Conservation (phyloP, 2,329 filamentous ascomycete genomes). For the Cytospora piceicola region DNA sequence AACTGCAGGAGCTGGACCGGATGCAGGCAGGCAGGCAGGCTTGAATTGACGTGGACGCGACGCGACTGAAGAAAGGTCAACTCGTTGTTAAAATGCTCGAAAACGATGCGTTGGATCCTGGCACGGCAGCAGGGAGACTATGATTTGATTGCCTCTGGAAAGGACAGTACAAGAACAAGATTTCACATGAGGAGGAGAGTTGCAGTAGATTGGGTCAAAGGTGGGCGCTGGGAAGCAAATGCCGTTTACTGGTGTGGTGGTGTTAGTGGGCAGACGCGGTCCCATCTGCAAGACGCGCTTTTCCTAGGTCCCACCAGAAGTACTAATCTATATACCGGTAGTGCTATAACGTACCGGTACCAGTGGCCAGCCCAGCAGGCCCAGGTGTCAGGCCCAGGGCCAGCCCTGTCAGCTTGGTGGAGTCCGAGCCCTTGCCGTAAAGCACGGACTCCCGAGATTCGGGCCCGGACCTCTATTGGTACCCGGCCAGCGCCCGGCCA, state of each 20-base stretch:
- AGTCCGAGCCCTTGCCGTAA: neutral
- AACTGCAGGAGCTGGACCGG: neutral
- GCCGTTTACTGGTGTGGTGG: slow-evolving; percentile 3
- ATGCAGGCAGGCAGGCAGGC: slow-evolving; percentile 21
- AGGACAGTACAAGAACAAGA: neutral
- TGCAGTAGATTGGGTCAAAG: neutral
- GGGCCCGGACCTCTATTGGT: neutral
- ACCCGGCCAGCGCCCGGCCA: neutral
- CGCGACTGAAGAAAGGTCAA: slow-evolving; percentile 16
- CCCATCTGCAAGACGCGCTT: slow-evolving; percentile 10
- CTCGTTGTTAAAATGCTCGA: slow-evolving; percentile 22
- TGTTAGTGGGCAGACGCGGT: slow-evolving; percentile 12
- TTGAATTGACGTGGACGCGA: slow-evolving; percentile 27
- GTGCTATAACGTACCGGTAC: neutral
- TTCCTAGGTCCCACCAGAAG: neutral
- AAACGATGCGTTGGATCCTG: slow-evolving; percentile 15
- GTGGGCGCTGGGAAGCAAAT: neutral
- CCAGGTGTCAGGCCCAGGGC: neutral
- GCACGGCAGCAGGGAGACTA: neutral
- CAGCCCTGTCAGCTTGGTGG: neutral
- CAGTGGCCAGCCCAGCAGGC: neutral
- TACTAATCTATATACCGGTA: neutral
- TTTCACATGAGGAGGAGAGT: neutral
- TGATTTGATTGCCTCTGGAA: slow-evolving; percentile 11
- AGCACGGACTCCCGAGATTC: neutral